Conservation (phyloP, 2,329 filamentous ascomycete species). For the Aureobasidium sp. region DNA sequence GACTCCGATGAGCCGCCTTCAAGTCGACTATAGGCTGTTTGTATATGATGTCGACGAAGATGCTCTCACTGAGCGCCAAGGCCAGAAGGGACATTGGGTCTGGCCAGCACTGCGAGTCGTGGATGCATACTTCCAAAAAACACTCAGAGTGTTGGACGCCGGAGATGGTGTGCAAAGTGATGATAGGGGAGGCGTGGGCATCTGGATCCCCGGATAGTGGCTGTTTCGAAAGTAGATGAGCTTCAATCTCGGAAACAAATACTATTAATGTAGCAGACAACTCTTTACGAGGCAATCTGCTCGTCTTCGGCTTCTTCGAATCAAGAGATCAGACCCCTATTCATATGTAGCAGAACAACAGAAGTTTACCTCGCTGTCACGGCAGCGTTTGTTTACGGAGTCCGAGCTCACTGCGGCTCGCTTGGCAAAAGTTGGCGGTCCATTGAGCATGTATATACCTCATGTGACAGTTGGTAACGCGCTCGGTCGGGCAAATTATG, state of each 20-base stretch:
- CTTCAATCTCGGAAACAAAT: neutral
- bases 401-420: neutral
- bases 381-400: neutral
- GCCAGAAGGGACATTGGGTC: constrained; percentile 54
- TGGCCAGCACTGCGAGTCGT: constrained; percentile 67
- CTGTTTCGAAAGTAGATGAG: constrained; percentile 5
- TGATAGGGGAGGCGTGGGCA: constrained; percentile 46
- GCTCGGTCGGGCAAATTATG: neutral
- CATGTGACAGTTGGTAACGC: neutral
- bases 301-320: neutral
- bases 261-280: neutral
- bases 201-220: constrained; percentile 29
- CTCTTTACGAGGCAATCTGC: neutral
- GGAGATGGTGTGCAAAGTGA: constrained; percentile 59
- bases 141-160: constrained; percentile 70
- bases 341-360: too few species aligned
- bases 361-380: neutral
- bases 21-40: constrained; percentile 66
- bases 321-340: neutral
- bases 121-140: constrained; percentile 91
- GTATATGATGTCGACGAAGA: constrained; percentile 37
- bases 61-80: constrained; percentile 19
- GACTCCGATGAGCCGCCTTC: constrained; percentile 70
- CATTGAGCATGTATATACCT: constrained; percentile 12
- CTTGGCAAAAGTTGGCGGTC: constrained; percentile 7